A percentile compares a stretch with the other conserved stretches of the same genome.
These are phyloP conservation scores for Heimioporus sp. DNA, from an alignment of 768 basidiomycete genomes.

Conservation along the genomic window DNA sequence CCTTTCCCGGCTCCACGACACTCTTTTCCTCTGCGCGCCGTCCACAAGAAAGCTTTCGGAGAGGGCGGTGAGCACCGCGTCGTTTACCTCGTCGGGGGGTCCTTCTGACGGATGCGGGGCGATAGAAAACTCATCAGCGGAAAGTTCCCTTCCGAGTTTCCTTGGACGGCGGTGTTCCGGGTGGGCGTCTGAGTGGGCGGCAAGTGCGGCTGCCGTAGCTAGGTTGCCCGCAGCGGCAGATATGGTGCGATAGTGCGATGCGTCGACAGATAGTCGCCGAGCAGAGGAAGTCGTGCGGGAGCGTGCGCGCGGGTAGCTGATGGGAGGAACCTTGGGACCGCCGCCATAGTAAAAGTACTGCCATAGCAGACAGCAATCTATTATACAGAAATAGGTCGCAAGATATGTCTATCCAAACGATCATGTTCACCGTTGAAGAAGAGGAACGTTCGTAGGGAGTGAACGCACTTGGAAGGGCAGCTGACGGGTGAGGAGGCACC, in stretches of 20 bases:
- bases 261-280: slow-evolving; percentile 51
- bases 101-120: slow-evolving; percentile 21
- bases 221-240: slow-evolving; percentile 71
- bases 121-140: slow-evolving; percentile 18
- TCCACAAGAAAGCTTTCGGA: slow-evolving; percentile 82
- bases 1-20: slow-evolving; percentile 75
- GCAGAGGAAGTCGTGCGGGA: slow-evolving; percentile 41
- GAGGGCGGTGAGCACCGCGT: slow-evolving; percentile 53
- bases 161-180: slow-evolving; percentile 34
- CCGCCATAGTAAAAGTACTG: slow-evolving; percentile 82
- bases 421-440: slow-evolving; percentile 6
- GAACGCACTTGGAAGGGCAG: slow-evolving; percentile 85
- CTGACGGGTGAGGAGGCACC: slow-evolving; percentile 89
- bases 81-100: slow-evolving; percentile 44
- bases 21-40: slow-evolving; percentile 51
- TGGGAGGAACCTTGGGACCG: slow-evolving; percentile 32
- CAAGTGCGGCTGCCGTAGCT: slow-evolving; percentile 68
- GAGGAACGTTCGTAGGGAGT: neutral
- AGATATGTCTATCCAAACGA: slow-evolving; percentile 67
- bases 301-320: slow-evolving; percentile 38
- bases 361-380: slow-evolving; percentile 71
- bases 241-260: slow-evolving; percentile 65
- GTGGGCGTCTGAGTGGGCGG: slow-evolving; percentile 55
- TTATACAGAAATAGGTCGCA: slow-evolving; percentile 84
- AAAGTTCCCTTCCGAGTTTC: slow-evolving; percentile 23